Evolutionary conservation across 352 stramenopile genomes (phyloP).

Genomic region (Globisporangium megalacanthum): DNA sequence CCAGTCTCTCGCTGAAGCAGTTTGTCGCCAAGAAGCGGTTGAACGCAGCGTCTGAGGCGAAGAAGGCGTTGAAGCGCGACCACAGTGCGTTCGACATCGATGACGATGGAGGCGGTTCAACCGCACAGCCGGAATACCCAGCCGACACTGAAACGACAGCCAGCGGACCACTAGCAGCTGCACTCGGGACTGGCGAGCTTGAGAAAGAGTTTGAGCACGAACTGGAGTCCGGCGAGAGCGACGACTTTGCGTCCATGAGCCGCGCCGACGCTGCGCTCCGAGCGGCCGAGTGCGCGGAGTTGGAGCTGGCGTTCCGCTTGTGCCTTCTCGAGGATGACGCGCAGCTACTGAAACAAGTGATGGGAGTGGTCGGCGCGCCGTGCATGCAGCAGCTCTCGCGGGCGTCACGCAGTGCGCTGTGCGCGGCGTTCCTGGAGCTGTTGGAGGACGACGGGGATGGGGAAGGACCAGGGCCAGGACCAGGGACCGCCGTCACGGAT

Average conservation of each 20-base stretch:
- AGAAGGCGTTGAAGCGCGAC: background rate
- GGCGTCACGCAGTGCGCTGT: slow-evolving; percentile 36
- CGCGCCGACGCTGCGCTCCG: slow-evolving; percentile 31
- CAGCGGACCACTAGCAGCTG: background rate
- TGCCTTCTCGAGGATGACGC: slow-evolving; percentile 52
- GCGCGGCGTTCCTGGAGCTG: slow-evolving; percentile 45
- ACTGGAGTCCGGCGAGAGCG: slow-evolving; percentile 3
- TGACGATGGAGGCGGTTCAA: background rate
- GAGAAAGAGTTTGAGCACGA: slow-evolving; percentile 1
- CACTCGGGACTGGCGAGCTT: background rate
- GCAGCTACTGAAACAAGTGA: slow-evolving; percentile 29
- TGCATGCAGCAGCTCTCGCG: slow-evolving; percentile 30
- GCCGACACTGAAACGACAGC: background rate
- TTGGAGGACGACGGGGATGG: slow-evolving; percentile 19
- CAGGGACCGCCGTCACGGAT: too few species aligned
- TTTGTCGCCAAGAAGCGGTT: slow-evolving; percentile 23
- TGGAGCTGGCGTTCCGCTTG: slow-evolving; percentile 47
- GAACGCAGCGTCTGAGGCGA: slow-evolving; percentile 3
- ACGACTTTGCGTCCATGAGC: slow-evolving; percentile 21
- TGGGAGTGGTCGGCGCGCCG: slow-evolving; percentile 23
- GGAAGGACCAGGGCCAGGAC: background rate
- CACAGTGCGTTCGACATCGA: slow-evolving; percentile 2
- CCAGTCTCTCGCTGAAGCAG: slow-evolving; percentile 15
- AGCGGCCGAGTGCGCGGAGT: slow-evolving; percentile 31
- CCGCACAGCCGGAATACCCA: background rate